These are phyloP conservation scores for Amaranthus palmeri DNA, from an alignment of 148 eudicot genomes.

Conservation along the genomic window DNA sequence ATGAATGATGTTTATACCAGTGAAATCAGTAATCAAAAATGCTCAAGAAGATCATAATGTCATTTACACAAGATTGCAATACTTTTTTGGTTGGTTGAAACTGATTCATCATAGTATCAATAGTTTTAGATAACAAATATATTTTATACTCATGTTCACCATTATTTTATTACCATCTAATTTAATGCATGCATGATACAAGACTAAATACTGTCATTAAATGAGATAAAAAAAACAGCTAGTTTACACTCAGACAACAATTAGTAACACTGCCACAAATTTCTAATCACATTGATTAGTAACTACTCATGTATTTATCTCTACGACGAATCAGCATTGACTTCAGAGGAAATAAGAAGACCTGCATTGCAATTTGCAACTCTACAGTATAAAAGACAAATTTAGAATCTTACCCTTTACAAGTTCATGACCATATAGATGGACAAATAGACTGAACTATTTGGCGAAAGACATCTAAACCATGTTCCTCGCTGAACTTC, in stretches of 20 bases:
- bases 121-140: too few species aligned
- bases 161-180: too few species aligned
- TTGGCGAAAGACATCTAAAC: slow-evolving; percentile 78
- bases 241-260: neutral
- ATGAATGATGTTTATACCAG: too few species aligned
- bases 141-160: too few species aligned
- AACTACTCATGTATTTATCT: neutral
- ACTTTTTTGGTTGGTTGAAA: too few species aligned
- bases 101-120: too few species aligned
- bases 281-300: neutral
- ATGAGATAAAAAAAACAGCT: neutral
- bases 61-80: too few species aligned
- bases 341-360: neutral
- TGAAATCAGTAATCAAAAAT: too few species aligned
- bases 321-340: neutral
- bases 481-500: slow-evolving; percentile 68
- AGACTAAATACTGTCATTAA: neutral
- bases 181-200: too few species aligned
- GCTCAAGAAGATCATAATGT: too few species aligned
- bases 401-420: slow-evolving; percentile 62
- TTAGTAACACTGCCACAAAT: neutral
- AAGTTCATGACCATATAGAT: slow-evolving; percentile 96
- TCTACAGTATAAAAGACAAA: neutral
- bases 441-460: slow-evolving; percentile 91
- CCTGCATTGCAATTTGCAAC: neutral